Evolutionary conservation across 1,284 basidiomycete genomes (phyloP), one percentile per base, ranked within the genome.

Genomic region (Earliella scabrosa): DNA sequence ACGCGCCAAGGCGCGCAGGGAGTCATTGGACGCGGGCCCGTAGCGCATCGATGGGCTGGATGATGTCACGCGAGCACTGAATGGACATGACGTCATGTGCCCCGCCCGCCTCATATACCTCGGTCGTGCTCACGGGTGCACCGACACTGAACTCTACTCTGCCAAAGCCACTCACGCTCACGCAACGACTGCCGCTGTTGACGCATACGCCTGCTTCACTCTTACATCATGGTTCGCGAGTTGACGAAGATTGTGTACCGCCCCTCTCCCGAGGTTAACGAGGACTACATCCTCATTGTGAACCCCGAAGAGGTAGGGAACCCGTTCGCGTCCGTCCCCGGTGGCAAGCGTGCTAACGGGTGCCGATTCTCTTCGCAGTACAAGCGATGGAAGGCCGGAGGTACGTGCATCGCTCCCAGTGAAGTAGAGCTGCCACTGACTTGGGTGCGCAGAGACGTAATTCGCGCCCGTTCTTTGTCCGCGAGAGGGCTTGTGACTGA

Each of bases 381-480:
- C 73, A 82, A 85, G 76, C 89, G 86, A 70, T 93, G 88, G 87
- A 88, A 85, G 72, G 80, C 77, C 13, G 90, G 88, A 79, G 89
- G 89, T 90, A 64, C 75, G 79, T 66, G 23, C 14, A 31, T 21
- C 43, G 20, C 36, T 45, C 68, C 60, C 20, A 27, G 10, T 44
- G 4, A n/a, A 38, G 11, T 23, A 4, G 16, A 48, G 49, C 60
- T 67, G 36, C 58, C 45, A 62, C 60, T 68, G 40, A 68, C 60
- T 36, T 51, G 43, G 20, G 3, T 53, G 45, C 63, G 41, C 63
- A 90, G 88, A 90, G 78, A 88, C 78, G 88, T 91, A 82, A 76
- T 77, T 59, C n/a, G n/a, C 32, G n/a, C 7, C 32, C 55, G 14
- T 58, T 55, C 35, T 24, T 21, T 39, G 26, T 16, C 45, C 29